These are phyloP conservation scores for Solanum megistacrolobum DNA, from an alignment of 257 asterid species.

Conservation along the genomic window DNA sequence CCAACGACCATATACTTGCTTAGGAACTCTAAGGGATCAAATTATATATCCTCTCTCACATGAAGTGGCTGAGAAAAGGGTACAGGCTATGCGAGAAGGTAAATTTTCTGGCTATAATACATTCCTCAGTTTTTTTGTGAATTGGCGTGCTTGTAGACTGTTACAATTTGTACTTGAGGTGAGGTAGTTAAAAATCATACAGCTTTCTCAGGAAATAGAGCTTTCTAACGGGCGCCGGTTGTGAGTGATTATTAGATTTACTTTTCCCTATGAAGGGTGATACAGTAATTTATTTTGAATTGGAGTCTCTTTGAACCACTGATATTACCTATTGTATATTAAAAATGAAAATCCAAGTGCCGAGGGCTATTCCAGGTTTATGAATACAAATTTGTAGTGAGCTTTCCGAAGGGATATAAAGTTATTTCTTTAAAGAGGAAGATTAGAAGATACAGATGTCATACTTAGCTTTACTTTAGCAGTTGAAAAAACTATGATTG, in stretches of 20 bases:
- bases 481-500: background rate
- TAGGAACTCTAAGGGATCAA: conserved; percentile 98
- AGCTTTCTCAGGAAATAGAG: background rate
- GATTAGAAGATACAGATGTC: background rate
- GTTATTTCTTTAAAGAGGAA: background rate
- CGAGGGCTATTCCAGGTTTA: background rate
- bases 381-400: background rate
- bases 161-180: background rate
- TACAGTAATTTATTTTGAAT: background rate
- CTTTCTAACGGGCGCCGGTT: background rate
- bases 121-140: background rate
- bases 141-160: background rate
- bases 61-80: conserved; percentile 72
- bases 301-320: background rate
- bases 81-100: conserved; percentile 39
- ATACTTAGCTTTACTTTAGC: background rate
- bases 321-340: background rate
- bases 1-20: conserved; percentile 95
- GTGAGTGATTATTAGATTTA: background rate
- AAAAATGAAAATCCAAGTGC: background rate
- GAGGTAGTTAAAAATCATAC: background rate
- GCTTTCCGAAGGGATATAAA: background rate
- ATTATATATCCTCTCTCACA: conserved; percentile 84
- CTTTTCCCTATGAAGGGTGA: background rate
- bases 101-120: background rate